phyloP scores from a whole-genome alignment of 148 eudicot genomes.

The Amaranthus palmeri region DNA sequence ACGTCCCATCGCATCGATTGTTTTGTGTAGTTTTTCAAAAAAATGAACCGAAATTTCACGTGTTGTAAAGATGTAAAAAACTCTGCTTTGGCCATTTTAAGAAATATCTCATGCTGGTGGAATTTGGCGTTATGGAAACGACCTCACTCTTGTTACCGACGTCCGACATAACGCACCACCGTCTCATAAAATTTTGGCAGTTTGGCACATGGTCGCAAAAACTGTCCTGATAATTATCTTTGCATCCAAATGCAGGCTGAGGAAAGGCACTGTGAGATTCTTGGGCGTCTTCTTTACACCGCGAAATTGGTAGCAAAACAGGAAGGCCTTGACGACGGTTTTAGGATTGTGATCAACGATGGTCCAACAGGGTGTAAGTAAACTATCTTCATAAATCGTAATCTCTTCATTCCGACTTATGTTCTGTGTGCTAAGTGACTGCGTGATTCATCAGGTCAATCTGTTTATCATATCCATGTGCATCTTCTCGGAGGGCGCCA shows the following conservation, averaged over 20 bases:
- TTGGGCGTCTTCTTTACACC: constrained; percentile 69
- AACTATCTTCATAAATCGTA: background rate
- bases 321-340: constrained; percentile 80
- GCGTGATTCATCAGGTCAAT: constrained; percentile 55
- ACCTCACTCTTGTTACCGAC: too few species aligned
- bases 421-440: constrained; percentile 2
- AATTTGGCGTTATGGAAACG: too few species aligned
- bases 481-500: constrained; percentile 95
- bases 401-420: background rate
- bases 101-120: background rate
- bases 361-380: constrained; percentile 76
- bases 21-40: too few species aligned
- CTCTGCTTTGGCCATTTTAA: background rate
- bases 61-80: background rate
- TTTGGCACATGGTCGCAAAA: background rate
- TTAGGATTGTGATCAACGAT: constrained; percentile 73
- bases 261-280: constrained; percentile 68
- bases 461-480: constrained; percentile 82
- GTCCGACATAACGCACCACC: background rate
- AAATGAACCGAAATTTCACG: background rate
- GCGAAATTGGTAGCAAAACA: constrained; percentile 78
- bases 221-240: background rate
- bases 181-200: background rate
- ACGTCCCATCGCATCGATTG: too few species aligned
- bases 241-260: constrained; percentile 53